Evolutionary conservation across 345 rosid species (phyloP), one percentile per base, ranked within the genome.

Genomic region (Salix caprea): DNA sequence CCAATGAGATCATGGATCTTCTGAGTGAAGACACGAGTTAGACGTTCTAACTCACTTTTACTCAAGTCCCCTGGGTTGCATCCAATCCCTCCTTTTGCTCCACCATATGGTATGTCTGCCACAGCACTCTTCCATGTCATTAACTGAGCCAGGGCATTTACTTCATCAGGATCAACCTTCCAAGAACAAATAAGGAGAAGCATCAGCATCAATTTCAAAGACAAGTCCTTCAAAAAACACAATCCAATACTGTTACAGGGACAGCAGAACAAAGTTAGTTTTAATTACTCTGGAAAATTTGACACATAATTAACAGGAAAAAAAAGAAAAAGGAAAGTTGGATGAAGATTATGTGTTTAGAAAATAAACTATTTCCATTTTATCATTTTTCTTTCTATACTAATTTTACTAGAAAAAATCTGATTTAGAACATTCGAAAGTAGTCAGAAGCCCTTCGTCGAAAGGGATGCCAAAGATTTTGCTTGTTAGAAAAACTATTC

Each of bases 101-200:
- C 98, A 34, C 97, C 99, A 69, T 95, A 95, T 4, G 99, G 99
- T 75, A 93, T 93, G 75, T 95, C 91, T 10, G 91, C 99, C 19
- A 93, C 99, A 8, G 97, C 99, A 21, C 97, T 91, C 86, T 95
- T 95, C 99, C 99, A 95, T 32, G 98, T 95, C 99, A 95, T 95
- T 40, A 95, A 79, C 82, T 95, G 99, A 79, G 99, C 99, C 73
- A 95, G 77, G 26, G 99, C 99, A 83, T 95, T 95, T 18, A 95
- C 98, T 87, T 95, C 98, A 91, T 95, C 96, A 0, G 93, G 97
- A 56, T 95, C 98, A 78, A 95, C 99, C 99, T 95, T 79, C 52
- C 56, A 76, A 18, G 50, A 74, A 79, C 58, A 40, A 61, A 37
- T 32, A 4, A 75, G 39, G 50, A 70, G 46, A 68, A 36, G 4